phyloP scores from a whole-genome alignment of 345 rosid species.

The Moringa oleifera region DNA sequence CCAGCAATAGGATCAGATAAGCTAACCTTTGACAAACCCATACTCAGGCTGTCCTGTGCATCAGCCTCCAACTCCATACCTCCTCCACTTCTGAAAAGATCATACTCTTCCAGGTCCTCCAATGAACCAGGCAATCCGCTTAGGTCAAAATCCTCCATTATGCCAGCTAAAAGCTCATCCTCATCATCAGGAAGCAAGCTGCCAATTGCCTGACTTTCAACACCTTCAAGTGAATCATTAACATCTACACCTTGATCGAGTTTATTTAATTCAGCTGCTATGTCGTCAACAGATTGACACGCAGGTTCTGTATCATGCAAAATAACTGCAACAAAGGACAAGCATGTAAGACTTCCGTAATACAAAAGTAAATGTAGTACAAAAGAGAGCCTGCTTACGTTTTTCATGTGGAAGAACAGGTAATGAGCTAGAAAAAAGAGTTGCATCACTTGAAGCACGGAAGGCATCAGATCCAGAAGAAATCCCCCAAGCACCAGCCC shows the following conservation, averaged over 20 bases:
- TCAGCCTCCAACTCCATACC: constrained; percentile 67
- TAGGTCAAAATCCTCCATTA: constrained; percentile 67
- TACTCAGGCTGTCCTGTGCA: constrained; percentile 36
- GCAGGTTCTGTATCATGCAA: constrained; percentile 24
- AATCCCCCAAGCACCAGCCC: constrained; percentile 31
- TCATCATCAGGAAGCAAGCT: constrained; percentile 65
- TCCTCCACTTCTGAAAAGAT: constrained; percentile 67
- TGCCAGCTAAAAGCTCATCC: constrained; percentile 56
- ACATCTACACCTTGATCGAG: constrained; percentile 23
- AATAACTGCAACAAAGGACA: constrained; percentile 40
- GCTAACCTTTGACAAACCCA: constrained; percentile 35
- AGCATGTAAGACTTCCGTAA: constrained; percentile 17
- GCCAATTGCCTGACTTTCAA: constrained; percentile 31
- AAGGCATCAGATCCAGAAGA: constrained; percentile 31
- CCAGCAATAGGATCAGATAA: constrained; percentile 43
- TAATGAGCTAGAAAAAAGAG: constrained; percentile 62
- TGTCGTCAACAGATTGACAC: constrained; percentile 32
- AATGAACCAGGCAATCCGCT: constrained; percentile 39
- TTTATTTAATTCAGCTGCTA: constrained; percentile 24
- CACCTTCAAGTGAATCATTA: constrained; percentile 27
- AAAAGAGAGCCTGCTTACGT: constrained; percentile 29
- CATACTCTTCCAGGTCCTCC: constrained; percentile 62
- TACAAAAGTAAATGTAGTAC: neutral
- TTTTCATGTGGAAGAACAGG: constrained; percentile 62
- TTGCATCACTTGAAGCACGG: constrained; percentile 44